These are phyloP conservation scores for Calonectria pseudoreteaudii DNA, from an alignment of 2,329 filamentous ascomycete species.

Conservation along the genomic window DNA sequence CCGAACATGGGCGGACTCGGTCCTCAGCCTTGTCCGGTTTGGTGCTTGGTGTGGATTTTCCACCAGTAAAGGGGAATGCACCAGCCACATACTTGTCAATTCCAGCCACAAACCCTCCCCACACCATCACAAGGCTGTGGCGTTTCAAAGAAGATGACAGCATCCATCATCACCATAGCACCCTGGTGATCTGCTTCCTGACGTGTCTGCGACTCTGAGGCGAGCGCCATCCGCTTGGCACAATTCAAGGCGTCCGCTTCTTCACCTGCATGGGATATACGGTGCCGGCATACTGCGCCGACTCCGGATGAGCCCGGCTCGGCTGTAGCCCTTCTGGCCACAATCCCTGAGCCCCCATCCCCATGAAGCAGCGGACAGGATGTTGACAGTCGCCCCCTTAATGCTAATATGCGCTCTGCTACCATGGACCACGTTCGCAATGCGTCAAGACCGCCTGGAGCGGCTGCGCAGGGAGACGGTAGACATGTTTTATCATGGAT, in stretches of 20 bases:
- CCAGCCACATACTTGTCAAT: conserved; percentile 14
- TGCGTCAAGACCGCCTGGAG: conserved; percentile 67
- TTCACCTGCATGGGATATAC: conserved; percentile 17
- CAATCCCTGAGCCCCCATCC: conserved; percentile 26
- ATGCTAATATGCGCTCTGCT: conserved; percentile 47
- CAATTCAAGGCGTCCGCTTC: conserved; percentile 17
- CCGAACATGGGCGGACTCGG: neutral
- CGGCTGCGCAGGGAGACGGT: conserved; percentile 70
- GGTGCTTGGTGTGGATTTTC: conserved; percentile 9
- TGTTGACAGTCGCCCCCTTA: conserved; percentile 41
- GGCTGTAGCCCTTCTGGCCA: conserved; percentile 35
- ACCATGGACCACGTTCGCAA: conserved; percentile 59
- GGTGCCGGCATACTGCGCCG: conserved; percentile 17
- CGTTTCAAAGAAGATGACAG: conserved; percentile 38
- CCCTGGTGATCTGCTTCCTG: conserved; percentile 22
- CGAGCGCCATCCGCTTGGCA: conserved; percentile 33
- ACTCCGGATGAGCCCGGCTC: conserved; percentile 41
- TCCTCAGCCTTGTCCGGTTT: conserved; percentile 12
- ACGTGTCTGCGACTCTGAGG: conserved; percentile 27
- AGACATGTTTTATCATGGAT: conserved; percentile 96
- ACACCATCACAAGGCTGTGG: conserved; percentile 25
- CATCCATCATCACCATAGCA: conserved; percentile 21
- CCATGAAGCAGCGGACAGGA: conserved; percentile 41
- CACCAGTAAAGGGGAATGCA: neutral
- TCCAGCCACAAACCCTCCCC: conserved; percentile 33